These are phyloP conservation scores for Bidens hawaiensis DNA, from an alignment of 140 eudicot genomes.

Conservation along the genomic window DNA sequence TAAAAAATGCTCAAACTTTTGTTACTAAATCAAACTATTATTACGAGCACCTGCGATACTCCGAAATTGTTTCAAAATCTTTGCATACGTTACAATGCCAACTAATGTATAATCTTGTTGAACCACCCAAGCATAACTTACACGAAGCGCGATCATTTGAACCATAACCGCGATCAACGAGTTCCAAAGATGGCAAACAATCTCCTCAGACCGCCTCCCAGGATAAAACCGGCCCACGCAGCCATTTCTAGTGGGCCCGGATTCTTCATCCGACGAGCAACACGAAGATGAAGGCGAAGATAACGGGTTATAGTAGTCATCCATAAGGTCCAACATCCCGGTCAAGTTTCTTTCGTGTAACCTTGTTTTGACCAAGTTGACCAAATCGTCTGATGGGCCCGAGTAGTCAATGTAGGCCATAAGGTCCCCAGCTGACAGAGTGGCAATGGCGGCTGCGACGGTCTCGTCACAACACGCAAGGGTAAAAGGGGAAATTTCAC, in stretches of 20 bases:
- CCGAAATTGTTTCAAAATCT: conserved; percentile 61
- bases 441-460: conserved; percentile 61
- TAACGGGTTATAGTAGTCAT: conserved; percentile 37
- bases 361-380: conserved; percentile 47
- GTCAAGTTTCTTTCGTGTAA: conserved; percentile 45
- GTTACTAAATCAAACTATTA: neutral
- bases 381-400: conserved; percentile 74
- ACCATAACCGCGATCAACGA: conserved; percentile 85
- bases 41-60: conserved; percentile 25
- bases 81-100: conserved; percentile 69
- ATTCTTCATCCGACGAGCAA: conserved; percentile 83
- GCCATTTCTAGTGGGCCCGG: conserved; percentile 21
- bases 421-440: conserved; percentile 81
- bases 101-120: conserved; percentile 63
- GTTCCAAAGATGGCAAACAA: conserved; percentile 70
- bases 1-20: conserved; percentile 1
- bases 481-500: conserved; percentile 76
- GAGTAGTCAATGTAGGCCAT: conserved; percentile 66
- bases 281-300: conserved; percentile 40
- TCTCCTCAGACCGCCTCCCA: conserved; percentile 57
- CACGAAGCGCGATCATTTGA: conserved; percentile 79
- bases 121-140: conserved; percentile 82
- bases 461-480: conserved; percentile 73
- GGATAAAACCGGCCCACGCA: conserved; percentile 41
- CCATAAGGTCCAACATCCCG: conserved; percentile 64